phyloP scores from a whole-genome alignment of 805 yeast species.

The Suhomyces canberraensis region DNA sequence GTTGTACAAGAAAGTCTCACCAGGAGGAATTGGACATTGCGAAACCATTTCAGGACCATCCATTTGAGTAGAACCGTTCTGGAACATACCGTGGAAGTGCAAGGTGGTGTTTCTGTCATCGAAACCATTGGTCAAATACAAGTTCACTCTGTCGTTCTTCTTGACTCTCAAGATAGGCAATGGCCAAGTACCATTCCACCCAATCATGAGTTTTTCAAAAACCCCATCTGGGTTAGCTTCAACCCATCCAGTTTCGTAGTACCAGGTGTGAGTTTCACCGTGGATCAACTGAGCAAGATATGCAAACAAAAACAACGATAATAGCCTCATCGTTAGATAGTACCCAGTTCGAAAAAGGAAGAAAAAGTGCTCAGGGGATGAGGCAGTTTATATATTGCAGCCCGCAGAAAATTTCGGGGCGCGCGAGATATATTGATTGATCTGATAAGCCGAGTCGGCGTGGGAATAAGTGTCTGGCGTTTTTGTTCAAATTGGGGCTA shows the following conservation, averaged over 20 bases:
- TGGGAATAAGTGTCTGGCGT: no score
- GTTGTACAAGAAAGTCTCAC: constrained; percentile 72
- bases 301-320: constrained; percentile 12
- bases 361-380: constrained; percentile 6
- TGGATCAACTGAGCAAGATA: constrained; percentile 14
- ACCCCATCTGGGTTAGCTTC: constrained; percentile 66
- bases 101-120: constrained; percentile 65
- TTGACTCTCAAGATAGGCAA: constrained; percentile 79
- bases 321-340: constrained; percentile 1
- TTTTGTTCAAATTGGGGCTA: no score
- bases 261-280: constrained; percentile 57
- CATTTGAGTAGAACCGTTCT: constrained; percentile 68
- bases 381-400: constrained; percentile 4
- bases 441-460: constrained; percentile 7
- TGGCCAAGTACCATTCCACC: constrained; percentile 75
- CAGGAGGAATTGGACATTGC: constrained; percentile 91
- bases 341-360: neutral
- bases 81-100: constrained; percentile 95
- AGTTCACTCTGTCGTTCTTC: constrained; percentile 74
- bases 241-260: constrained; percentile 66
- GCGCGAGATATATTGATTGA: constrained; percentile 5
- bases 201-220: constrained; percentile 53
- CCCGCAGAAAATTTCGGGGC: neutral
- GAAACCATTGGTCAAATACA: constrained; percentile 75
- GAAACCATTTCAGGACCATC: constrained; percentile 89